Base-by-base conservation (phyloP, 2,329 filamentous ascomycete species). In the Penicillium sp. region DNA sequence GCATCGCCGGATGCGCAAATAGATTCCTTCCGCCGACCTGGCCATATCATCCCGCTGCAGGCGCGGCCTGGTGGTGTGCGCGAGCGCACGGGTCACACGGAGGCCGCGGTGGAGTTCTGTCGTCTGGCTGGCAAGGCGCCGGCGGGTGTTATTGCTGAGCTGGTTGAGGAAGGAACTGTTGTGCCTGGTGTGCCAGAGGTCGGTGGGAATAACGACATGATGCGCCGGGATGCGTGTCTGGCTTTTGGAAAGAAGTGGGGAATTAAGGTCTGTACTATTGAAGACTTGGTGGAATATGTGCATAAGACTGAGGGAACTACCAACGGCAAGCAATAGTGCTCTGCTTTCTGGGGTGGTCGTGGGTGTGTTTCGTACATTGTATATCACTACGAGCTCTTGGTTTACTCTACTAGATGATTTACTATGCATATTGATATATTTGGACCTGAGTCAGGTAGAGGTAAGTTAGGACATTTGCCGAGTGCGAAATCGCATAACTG, bases 231-330 rank as follows among this genome's bases (percentile, higher is more conserved):
- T 77, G 90, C 85, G 36, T 97, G 92, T 77, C 79, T 99, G 69
- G 83, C 81, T 47, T 99, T 99, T 81, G 94, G 92, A 27, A 86
- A 86, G 75, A 86, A 83, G 75, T 97, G 89, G 86, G 92, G 92
- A 4, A 79, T 99, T 64, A 94, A 89, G 79, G 91, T 96, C 55
- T 96, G 92, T 77, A 97, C 94, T 29, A 97, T 99, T 76, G 92
- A 93, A 71, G 92, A 93, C 75, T 75, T 99, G 76, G 88, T 93
- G 27, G 80, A 79, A 54, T 89, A 95, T 72, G 78, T 96, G 55
- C 88, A 94, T 74, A 87, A 86, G 79, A 86, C 81, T 38, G 87
- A 92, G 77, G 87, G 86, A 14, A 57, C 61, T 48, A 31, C 54
- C 21, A 77, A 77, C 68, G 74, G 74, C 31, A 70, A 69, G 58